phyloP scores from a whole-genome alignment of 352 stramenopile species.

The Globisporangium cystogenes region DNA sequence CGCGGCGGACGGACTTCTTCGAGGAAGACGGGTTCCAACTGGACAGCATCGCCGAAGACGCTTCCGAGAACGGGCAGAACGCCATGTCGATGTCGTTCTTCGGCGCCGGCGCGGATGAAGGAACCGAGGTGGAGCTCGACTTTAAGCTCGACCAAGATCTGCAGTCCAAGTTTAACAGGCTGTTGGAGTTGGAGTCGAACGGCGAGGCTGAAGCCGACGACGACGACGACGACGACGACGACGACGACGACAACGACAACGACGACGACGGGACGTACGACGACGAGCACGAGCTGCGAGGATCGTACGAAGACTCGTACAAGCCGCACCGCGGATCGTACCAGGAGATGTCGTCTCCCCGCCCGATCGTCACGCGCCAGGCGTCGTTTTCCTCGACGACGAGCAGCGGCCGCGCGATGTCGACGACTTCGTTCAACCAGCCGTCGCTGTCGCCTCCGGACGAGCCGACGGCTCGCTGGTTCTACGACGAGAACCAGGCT shows the following conservation, averaged over 20 bases:
- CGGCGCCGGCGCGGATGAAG: constrained; percentile 55
- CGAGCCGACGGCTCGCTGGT: constrained; percentile 74
- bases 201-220: constrained; percentile 29
- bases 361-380: constrained; percentile 37
- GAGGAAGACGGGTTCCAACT: constrained; percentile 31
- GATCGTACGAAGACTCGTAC: not conserved
- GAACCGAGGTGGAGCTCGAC: constrained; percentile 80
- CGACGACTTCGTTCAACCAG: constrained; percentile 34
- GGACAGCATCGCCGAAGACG: constrained; percentile 7
- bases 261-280: constrained; percentile 22
- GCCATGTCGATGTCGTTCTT: constrained; percentile 83
- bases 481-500: constrained; percentile 51
- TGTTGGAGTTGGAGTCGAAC: constrained; percentile 64
- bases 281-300: constrained; percentile 7
- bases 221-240: constrained; percentile 24
- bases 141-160: constrained; percentile 71
- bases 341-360: constrained; percentile 35
- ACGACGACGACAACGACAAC: constrained; percentile 23
- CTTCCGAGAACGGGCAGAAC: constrained; percentile 23
- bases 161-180: constrained; percentile 58
- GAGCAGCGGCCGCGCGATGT: constrained; percentile 32
- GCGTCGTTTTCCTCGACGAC: constrained; percentile 54
- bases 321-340: constrained; percentile 13
- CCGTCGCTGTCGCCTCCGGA: constrained; percentile 53
- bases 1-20: constrained; percentile 48